Conservation (phyloP, 1,284 basidiomycete genomes). For the Cryptococcus sp. region DNA sequence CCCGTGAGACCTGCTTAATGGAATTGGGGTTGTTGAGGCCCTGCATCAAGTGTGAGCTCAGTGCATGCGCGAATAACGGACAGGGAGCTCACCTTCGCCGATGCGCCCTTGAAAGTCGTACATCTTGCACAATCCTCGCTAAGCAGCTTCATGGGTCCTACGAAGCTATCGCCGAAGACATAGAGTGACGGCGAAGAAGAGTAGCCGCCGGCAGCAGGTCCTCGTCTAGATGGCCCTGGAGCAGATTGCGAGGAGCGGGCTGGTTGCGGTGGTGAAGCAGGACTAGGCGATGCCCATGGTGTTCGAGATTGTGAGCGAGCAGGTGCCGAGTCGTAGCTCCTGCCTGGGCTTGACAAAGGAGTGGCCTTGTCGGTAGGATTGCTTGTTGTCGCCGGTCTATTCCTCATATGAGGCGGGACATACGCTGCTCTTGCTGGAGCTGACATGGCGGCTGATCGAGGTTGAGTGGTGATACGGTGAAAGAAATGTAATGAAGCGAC, state of each 20-base stretch:
- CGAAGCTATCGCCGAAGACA: constrained; percentile 48
- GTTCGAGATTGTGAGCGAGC: constrained; percentile 13
- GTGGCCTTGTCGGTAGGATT: background rate
- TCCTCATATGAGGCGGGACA: constrained; percentile 42
- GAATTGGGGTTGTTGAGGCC: constrained; percentile 51
- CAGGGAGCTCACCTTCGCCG: constrained; percentile 40
- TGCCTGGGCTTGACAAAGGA: background rate
- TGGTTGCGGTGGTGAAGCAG: background rate
- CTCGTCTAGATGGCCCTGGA: constrained; percentile 1
- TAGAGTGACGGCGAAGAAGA: constrained; percentile 27
- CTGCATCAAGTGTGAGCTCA: constrained; percentile 18
- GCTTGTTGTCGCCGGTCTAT: constrained; percentile 20
- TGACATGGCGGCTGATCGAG: background rate
- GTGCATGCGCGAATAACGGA: background rate
- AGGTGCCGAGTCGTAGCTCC: constrained; percentile 8
- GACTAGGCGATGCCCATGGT: constrained; percentile 13
- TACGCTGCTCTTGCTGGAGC: constrained; percentile 24
- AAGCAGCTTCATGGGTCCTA: constrained; percentile 46
- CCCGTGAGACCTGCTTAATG: constrained; percentile 43
- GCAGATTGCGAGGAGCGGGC: constrained; percentile 1
- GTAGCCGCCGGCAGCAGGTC: constrained; percentile 5
- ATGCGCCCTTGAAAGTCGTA: constrained; percentile 47
- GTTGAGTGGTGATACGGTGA: background rate
- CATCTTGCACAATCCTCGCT: constrained; percentile 30
- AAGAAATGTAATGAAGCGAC: too few species aligned